Base-by-base conservation (phyloP, 176 grass and related monocot species). In the Paspalum notatum region DNA sequence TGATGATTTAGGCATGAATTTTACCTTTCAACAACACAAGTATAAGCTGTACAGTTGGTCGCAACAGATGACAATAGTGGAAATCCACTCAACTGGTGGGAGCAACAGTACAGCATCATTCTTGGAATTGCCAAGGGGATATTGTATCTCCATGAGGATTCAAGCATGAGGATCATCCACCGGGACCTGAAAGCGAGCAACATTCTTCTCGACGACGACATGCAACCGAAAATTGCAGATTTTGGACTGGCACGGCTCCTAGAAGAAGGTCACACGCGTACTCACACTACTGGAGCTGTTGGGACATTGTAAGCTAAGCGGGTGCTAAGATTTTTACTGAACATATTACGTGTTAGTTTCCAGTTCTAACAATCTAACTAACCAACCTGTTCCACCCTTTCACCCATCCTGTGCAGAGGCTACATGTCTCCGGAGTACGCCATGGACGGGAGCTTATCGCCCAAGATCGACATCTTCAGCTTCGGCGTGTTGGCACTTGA, bases 381-480 rank as follows among this genome's bases (percentile, higher is more conserved):
- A n/a, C n/a, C n/a, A n/a, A n/a, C n/a, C n/a, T n/a, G n/a, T n/a
- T n/a, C 20, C 54, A 57, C 79, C 20, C 44, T 58, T 0, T 77
- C 12, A 73, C 83, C 12, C 86, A 90, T 13, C 86, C 82, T 83
- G 39, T 78, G 0, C 80, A 80, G 6, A 80, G n/a, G n/a, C n/a
- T n/a, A n/a, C n/a, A n/a, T n/a, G n/a, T n/a, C n/a, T n/a, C n/a
- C n/a, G n/a, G n/a, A 91, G 68, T 91, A 91, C 43, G 89, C 17
- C 6, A 44, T 71, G 37, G 38, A 77, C 0, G 81, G 81, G 37
- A 15, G 48, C 49, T 72, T 91, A 21, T 91, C 89, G 0, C 73
- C 68, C 55, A 91, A 88, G 69, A 80, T 83, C 1, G 89, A 91
- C 50, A 68, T 81, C 54, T 91, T 87, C 58, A 91, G 89, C 72